phyloP scores from a whole-genome alignment of 192 early-diverging fungal genomes.

The Coemansia sp. region DNA sequence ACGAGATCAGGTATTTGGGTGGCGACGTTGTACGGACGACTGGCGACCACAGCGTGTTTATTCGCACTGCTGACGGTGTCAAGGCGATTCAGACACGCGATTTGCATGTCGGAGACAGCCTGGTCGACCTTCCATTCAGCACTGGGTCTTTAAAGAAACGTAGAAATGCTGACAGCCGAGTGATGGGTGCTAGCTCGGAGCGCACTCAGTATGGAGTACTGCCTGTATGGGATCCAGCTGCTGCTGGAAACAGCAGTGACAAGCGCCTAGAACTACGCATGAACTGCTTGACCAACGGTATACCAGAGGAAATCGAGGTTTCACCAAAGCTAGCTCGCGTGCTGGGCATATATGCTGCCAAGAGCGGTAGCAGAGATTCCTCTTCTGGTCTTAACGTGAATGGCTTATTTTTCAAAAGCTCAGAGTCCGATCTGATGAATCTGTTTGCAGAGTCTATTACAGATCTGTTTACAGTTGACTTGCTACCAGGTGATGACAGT shows the following conservation, averaged over 20 bases:
- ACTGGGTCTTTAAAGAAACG: background rate
- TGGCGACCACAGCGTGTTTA: conserved; percentile 53
- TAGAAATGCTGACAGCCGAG: background rate
- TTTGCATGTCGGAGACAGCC: conserved; percentile 35
- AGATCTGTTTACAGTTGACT: conserved; percentile 15
- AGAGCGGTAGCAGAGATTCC: conserved; percentile 1
- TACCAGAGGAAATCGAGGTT: conserved; percentile 14
- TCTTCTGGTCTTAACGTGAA: conserved; percentile 8
- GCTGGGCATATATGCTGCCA: conserved; percentile 30
- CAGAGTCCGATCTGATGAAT: conserved; percentile 9
- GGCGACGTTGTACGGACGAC: conserved; percentile 42
- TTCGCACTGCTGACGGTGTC: conserved; percentile 24
- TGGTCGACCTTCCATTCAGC: conserved; percentile 42
- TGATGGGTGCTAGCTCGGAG: background rate
- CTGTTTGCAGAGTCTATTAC: conserved; percentile 3
- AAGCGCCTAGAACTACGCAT: conserved; percentile 9
- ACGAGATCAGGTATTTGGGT: conserved; percentile 43
- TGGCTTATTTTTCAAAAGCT: too few species aligned
- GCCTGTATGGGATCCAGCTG: conserved; percentile 12
- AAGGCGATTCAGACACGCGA: conserved; percentile 37
- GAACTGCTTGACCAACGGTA: conserved; percentile 13
- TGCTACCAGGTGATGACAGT: background rate
- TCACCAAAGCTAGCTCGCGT: conserved; percentile 19
- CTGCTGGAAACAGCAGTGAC: background rate
- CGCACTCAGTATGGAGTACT: conserved; percentile 6